These are phyloP conservation scores for Dactylonectria macrodidyma DNA, from an alignment of 2,329 filamentous ascomycete species.

Conservation along the genomic window DNA sequence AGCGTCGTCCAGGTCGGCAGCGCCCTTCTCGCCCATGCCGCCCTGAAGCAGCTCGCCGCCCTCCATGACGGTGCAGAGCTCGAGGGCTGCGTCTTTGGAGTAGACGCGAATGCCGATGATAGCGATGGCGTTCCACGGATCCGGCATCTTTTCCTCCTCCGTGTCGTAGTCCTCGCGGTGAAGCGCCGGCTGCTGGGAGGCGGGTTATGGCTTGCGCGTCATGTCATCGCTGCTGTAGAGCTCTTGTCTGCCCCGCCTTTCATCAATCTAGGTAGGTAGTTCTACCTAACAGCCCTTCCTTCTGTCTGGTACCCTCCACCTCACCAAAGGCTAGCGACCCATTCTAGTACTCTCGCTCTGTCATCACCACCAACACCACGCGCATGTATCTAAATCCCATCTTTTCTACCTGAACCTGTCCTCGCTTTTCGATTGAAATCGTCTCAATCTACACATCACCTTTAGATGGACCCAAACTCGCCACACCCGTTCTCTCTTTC, in stretches of 20 bases:
- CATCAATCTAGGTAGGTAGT: no score
- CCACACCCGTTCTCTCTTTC: no score
- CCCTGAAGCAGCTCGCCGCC: slow-evolving; percentile 67
- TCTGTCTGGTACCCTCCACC: no score
- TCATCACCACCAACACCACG: no score
- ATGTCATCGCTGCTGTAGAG: slow-evolving; percentile 73
- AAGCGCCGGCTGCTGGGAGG: slow-evolving; percentile 53
- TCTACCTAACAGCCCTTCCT: no score
- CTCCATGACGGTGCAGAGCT: slow-evolving; percentile 70
- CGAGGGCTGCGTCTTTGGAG: slow-evolving; percentile 68
- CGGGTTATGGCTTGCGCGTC: slow-evolving; percentile 63
- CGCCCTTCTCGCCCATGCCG: slow-evolving; percentile 71
- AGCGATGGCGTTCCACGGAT: slow-evolving; percentile 75
- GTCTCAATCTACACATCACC: no score
- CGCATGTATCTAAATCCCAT: no score
- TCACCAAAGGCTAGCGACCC: no score
- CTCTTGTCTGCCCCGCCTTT: slow-evolving; percentile 51
- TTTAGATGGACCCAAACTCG: no score
- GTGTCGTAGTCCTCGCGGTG: slow-evolving; percentile 62
- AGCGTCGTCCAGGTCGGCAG: slow-evolving; percentile 69
- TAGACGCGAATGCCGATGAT: slow-evolving; percentile 75
- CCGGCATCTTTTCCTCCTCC: slow-evolving; percentile 69
- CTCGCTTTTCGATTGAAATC: no score
- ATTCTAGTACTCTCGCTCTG: no score
- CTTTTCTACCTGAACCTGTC: no score